A percentile compares a stretch with the other conserved stretches of the same genome.
phyloP scores from a whole-genome alignment of 495 filamentous ascomycete genomes.

The Neurospora sp. region DNA sequence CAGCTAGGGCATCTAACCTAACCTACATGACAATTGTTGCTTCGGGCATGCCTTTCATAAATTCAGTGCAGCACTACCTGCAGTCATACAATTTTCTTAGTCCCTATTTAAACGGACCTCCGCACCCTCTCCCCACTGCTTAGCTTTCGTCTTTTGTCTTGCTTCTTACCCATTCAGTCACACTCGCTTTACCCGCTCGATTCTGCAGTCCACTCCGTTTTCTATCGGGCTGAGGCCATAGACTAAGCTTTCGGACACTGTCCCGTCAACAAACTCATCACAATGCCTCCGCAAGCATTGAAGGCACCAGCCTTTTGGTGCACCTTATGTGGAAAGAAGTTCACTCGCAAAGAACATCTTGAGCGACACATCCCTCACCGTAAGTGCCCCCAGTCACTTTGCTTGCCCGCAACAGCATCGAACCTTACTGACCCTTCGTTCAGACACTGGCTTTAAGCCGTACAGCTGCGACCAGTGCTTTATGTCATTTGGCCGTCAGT shows the following conservation, averaged over 20 bases:
- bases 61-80: background rate
- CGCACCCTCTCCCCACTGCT: background rate
- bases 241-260: background rate
- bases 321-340: conserved; percentile 52
- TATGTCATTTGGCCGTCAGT: conserved; percentile 53
- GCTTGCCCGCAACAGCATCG: background rate
- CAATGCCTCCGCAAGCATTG: background rate
- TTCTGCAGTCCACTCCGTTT: background rate
- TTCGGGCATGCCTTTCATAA: background rate
- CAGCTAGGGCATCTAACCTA: background rate
- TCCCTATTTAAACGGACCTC: background rate
- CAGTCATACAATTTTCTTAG: background rate
- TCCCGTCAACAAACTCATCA: background rate
- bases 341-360: conserved; percentile 57
- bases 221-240: background rate
- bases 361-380: conserved; percentile 53
- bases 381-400: conserved; percentile 24
- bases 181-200: background rate
- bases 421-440: conserved; percentile 12
- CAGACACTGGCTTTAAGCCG: conserved; percentile 59
- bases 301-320: conserved; percentile 32
- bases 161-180: background rate
- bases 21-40: background rate
- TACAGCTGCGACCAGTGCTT: conserved; percentile 49
- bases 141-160: background rate